Evolutionary conservation across 2,329 filamentous ascomycete genomes (phyloP), one percentile per base, ranked within the genome.

Genomic region (Ilyonectria destructans): DNA sequence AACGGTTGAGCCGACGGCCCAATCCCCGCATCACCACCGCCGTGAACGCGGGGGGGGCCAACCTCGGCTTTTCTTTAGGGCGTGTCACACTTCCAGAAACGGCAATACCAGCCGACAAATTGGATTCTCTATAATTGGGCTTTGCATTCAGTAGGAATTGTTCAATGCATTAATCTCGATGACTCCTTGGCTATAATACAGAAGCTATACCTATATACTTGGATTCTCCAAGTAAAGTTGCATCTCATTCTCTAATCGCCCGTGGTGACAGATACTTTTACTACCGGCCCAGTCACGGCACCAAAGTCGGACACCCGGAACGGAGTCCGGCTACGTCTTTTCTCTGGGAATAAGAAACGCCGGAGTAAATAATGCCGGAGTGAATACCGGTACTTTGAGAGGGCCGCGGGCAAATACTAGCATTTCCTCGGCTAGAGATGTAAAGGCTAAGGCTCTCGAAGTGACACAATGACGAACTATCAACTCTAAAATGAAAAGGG

Each of bases 21-120:
- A 60, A 45, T 48, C 64, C 64, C 64, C 64, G 64, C 64, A 62
- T 67, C 54, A 62, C 21, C 51, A 57, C 17, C 31, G 37, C 62
- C 48, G 29, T 35, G 40, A 33, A 49, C 60, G 58, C 62, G 33
- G 45, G 55, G 45, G 48, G 40, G 33, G 57, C 49, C 48, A 52
- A 63, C 65, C 65, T 63, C 65, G 60, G 60, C 60, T 60, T 63
- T 51, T 23, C 35, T 5, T 37, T 35, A 15, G 31, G 31, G 13
- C 45, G 40, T 51, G 19, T 29, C 17, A 7, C 26, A 55, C 35
- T 54, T 67, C 59, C 54, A 29, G 5, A 40, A 57, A 29, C 12
- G 54, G 52, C 19, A 7, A 62, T 40, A 33, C 23, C 29, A 62
- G 6, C 29, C 64, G 37, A 23, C 15, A 17, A 15, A n/a, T 9